Conservation (phyloP, 495 filamentous ascomycete species). For the Parachaetomium inaequale region DNA sequence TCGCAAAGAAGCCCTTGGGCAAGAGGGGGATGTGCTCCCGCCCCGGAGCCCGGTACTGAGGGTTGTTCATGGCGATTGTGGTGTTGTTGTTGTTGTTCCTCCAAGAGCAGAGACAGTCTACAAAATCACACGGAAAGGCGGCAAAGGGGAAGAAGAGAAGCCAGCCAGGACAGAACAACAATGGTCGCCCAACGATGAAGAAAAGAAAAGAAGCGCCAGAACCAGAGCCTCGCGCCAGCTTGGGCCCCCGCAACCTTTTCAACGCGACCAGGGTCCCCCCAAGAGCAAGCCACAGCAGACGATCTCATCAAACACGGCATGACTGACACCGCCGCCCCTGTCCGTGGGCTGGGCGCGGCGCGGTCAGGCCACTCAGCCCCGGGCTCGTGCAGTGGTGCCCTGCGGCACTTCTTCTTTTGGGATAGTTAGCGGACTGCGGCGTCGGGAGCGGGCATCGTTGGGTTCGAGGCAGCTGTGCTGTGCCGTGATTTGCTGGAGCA, state of each 20-base stretch:
- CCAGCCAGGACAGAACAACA: background rate
- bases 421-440: background rate
- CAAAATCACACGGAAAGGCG: background rate
- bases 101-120: background rate
- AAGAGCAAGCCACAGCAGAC: background rate
- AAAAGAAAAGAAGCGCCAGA: background rate
- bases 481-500: too few relatives aligned
- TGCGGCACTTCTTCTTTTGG: background rate
- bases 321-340: background rate
- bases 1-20: slow-evolving; percentile 48
- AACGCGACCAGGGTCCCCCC: background rate
- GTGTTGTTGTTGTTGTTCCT: background rate
- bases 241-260: background rate
- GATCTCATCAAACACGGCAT: background rate
- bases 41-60: slow-evolving; percentile 32
- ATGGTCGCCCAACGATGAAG: background rate
- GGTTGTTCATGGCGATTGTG: background rate
- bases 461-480: too few relatives aligned
- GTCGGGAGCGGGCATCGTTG: too few relatives aligned
- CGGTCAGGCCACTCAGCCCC: background rate
- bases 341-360: background rate
- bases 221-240: background rate
- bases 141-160: background rate
- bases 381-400: too few relatives aligned
- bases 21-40: slow-evolving; percentile 44